Evolutionary conservation across 148 eudicot genomes (phyloP).

Genomic region (Spergularia marina): DNA sequence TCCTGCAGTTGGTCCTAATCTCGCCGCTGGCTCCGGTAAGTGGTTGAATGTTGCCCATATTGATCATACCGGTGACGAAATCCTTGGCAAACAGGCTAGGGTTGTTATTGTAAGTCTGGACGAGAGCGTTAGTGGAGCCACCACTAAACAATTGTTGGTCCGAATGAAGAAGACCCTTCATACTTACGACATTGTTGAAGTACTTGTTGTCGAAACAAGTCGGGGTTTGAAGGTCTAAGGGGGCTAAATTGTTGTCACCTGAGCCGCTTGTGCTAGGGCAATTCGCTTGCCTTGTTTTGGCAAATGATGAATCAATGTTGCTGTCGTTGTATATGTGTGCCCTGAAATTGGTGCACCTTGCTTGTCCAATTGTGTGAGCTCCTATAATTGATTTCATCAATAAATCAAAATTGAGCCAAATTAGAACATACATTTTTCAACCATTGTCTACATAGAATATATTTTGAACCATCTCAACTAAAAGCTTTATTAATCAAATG

Average conservation of each 20-base stretch:
- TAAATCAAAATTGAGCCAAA: background rate
- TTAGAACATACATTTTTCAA: too few relatives aligned
- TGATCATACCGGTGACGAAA: conserved; percentile 50
- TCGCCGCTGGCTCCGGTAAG: conserved; percentile 62
- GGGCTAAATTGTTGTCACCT: conserved; percentile 57
- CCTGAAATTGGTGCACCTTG: conserved; percentile 52
- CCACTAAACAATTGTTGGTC: conserved; percentile 63
- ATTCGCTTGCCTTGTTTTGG: conserved; percentile 22
- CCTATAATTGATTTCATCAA: background rate
- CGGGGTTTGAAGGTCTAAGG: conserved; percentile 52
- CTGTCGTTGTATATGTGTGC: conserved; percentile 53
- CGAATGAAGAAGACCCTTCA: conserved; percentile 56
- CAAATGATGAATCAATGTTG: conserved; percentile 46
- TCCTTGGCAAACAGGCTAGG: conserved; percentile 36
- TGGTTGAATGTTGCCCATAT: conserved; percentile 63
- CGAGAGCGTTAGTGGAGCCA: conserved; percentile 48
- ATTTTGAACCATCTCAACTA: too few relatives aligned
- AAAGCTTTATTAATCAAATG: too few relatives aligned
- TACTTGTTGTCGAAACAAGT: conserved; percentile 46
- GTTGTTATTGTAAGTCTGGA: conserved; percentile 28
- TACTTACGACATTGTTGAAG: conserved; percentile 39
- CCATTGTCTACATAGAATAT: too few relatives aligned
- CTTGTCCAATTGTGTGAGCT: conserved; percentile 66
- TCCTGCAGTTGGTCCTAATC: conserved; percentile 67
- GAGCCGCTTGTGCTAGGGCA: conserved; percentile 45